Evolutionary conservation across 179 eudicot genomes (phyloP).

Genomic region (Corrigiola litoralis): DNA sequence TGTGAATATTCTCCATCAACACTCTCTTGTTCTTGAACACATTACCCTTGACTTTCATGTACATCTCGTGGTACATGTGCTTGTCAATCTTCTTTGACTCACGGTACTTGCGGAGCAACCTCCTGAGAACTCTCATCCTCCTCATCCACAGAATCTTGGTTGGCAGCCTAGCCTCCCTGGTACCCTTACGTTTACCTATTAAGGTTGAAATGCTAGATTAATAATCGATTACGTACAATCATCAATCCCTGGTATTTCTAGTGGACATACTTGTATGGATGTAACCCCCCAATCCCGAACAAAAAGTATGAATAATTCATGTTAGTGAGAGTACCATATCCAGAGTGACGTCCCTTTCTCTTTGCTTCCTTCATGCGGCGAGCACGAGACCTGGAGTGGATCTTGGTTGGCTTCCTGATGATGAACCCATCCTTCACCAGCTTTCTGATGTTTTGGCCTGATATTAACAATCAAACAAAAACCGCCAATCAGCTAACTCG

Average conservation of each 20-base stretch:
- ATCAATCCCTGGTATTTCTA: no score
- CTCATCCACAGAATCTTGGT: slow-evolving; percentile 96
- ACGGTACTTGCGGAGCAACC: slow-evolving; percentile 85
- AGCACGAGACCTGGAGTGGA: slow-evolving; percentile 91
- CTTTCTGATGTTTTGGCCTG: slow-evolving; percentile 92
- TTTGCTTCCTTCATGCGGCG: slow-evolving; percentile 95
- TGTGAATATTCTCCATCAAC: slow-evolving; percentile 94
- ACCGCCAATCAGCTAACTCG: background rate
- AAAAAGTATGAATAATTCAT: no score
- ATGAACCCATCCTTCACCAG: slow-evolving; percentile 96
- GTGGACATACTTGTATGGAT: no score
- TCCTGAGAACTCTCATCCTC: slow-evolving; percentile 92
- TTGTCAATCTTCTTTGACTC: slow-evolving; percentile 97
- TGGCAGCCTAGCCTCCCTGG: slow-evolving; percentile 98
- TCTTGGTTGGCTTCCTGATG: slow-evolving; percentile 90
- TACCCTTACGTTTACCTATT: slow-evolving; percentile 92
- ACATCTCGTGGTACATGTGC: slow-evolving; percentile 99
- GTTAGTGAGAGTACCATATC: slow-evolving; percentile 49
- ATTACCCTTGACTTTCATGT: slow-evolving; percentile 98
- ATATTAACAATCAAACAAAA: background rate
- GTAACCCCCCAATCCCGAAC: no score
- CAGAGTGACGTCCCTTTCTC: slow-evolving; percentile 95
- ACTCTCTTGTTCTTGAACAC: slow-evolving; percentile 96
- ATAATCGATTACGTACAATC: background rate
- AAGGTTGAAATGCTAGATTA: background rate